Base-by-base conservation (phyloP, 2,329 filamentous ascomycete species). In the Xylariaceae sp. region DNA sequence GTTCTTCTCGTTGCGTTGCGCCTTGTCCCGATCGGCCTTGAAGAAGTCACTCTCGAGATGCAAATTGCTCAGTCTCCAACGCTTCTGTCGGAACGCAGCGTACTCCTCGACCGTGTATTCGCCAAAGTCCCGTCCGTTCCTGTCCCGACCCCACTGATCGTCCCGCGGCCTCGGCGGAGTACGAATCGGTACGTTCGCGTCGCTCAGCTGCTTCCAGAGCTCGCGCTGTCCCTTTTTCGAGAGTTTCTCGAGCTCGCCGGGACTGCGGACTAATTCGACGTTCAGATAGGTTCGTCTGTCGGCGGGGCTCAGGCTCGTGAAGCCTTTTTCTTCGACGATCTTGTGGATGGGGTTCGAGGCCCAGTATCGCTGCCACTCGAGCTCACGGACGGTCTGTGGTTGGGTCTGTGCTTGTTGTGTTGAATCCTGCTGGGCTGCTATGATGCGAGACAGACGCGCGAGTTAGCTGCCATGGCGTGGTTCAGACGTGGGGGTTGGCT, bases 141-240 rank as follows among this genome's bases (percentile, higher is more conserved):
- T 75, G 67, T 85, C 82, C 55, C 68, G 71, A 59, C 81, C 82
- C 81, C 82, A 85, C 70, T 67, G 59, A 23, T 68, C 67, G 34
- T 68, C 67, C 56, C 51, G 59, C 10, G 69, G 65, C 44, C 66
- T 66, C 18, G 71, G 68, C 15, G 80, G 72, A 30, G 73, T 73
- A 44, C 82, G 79, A 53, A 80, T 72, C 4, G 82, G 79, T 11
- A 83, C 73, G 58, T 72, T 76, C 52, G 80, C 76, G 64, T 84
- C 82, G 69, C 77, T 77, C 62, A 83, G 75, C 51, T 76, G 73
- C 71, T 82, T 82, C 82, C 82, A 86, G 68, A 82, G 78, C 30
- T 78, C 72, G 52, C 58, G 59, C 45, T 61, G 63, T 10, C 58
- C 53, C 52, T 61, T 63, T 53, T 83, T 74, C n/a, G 66, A 67